Conservation (phyloP, 352 stramenopile species). For the Phytophthora chlamydospora region DNA sequence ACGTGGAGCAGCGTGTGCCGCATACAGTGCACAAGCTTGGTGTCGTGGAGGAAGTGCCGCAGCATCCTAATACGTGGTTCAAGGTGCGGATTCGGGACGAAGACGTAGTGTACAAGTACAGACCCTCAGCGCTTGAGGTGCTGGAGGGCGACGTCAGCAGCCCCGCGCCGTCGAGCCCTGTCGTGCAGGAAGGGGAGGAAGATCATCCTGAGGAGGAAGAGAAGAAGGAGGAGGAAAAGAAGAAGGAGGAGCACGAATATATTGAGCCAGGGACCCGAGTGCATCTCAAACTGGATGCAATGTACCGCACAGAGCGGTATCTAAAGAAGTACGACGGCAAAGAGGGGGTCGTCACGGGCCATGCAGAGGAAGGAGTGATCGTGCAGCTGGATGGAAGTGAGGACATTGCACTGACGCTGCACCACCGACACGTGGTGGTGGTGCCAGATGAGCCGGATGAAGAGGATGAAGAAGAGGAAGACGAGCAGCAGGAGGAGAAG, state of each 20-base stretch:
- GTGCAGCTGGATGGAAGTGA: conserved; percentile 68
- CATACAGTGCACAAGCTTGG: conserved; percentile 84
- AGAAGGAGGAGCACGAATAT: conserved; percentile 40
- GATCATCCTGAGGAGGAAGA: conserved; percentile 35
- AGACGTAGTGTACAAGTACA: conserved; percentile 90
- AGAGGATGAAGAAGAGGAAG: conserved; percentile 46
- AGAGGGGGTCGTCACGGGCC: conserved; percentile 64
- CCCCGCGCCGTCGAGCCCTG: conserved; percentile 16
- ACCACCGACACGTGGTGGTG: conserved; percentile 55
- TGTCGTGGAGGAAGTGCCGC: conserved; percentile 79
- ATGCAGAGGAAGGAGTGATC: conserved; percentile 39
- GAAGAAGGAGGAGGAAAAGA: conserved; percentile 57
- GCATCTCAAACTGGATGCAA: conserved; percentile 49
- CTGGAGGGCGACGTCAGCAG: conserved; percentile 41
- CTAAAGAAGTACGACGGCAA: conserved; percentile 78
- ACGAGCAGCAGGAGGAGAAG: conserved; percentile 28
- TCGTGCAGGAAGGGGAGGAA: conserved; percentile 31
- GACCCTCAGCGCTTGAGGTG: conserved; percentile 73
- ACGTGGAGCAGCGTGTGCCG: conserved; percentile 85
- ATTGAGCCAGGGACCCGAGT: conserved; percentile 64
- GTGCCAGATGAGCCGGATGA: conserved; percentile 37
- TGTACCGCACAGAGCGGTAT: conserved; percentile 61
- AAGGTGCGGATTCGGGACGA: conserved; percentile 83
- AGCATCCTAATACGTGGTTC: conserved; percentile 89
- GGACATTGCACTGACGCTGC: conserved; percentile 53